Conservation (phyloP, 257 asterid species). For the Nyctanthes arbortristis region DNA sequence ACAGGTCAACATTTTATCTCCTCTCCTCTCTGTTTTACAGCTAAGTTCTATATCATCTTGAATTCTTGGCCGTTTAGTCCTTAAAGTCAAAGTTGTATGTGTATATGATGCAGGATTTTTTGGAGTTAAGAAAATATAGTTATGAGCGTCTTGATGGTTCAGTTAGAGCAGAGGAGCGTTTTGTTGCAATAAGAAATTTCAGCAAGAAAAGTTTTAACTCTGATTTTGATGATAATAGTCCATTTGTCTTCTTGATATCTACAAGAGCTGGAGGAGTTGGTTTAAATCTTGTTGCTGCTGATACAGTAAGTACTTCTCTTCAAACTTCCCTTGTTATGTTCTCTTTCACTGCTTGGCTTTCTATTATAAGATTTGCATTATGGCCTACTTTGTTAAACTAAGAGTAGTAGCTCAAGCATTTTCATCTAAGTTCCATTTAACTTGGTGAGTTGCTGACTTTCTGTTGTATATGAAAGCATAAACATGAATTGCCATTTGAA, state of each 20-base stretch:
- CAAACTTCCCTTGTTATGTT: constrained; percentile 3
- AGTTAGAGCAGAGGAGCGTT: constrained; percentile 94
- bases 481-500: background rate
- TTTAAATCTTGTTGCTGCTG: constrained; percentile 97
- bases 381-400: background rate
- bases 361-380: constrained; percentile 6
- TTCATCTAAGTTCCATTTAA: background rate
- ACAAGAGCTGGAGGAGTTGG: constrained; percentile 99
- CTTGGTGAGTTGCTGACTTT: too few species aligned
- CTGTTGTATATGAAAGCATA: background rate
- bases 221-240: constrained; percentile 35
- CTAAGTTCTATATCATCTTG: constrained; percentile 20
- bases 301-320: constrained; percentile 59
- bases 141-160: constrained; percentile 99
- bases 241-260: constrained; percentile 87
- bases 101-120: constrained; percentile 61
- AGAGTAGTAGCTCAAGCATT: background rate
- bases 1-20: constrained; percentile 55
- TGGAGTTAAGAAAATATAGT: constrained; percentile 78
- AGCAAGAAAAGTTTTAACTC: constrained; percentile 42
- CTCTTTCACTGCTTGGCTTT: too few species aligned
- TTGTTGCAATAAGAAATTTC: constrained; percentile 92
- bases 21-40: constrained; percentile 6
- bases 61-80: constrained; percentile 10
- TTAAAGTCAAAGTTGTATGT: constrained; percentile 20